phyloP scores from a whole-genome alignment of 148 eudicot species.

The Heliamphora exappendiculata region DNA sequence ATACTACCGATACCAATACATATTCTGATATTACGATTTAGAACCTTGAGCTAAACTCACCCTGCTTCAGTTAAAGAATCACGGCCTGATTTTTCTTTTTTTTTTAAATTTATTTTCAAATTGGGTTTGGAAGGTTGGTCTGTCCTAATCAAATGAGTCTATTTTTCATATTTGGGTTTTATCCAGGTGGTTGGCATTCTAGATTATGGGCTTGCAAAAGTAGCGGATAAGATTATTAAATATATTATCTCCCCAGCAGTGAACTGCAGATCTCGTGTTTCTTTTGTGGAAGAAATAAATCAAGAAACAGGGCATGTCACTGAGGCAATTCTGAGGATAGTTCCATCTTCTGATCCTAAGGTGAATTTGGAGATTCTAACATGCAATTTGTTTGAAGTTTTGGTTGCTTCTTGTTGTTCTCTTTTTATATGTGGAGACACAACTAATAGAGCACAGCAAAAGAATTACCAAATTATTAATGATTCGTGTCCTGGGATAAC shows the following conservation, averaged over 20 bases:
- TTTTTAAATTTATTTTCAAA: constrained; percentile 1
- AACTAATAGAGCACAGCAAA: background rate
- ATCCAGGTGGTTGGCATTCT: constrained; percentile 67
- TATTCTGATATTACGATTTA: too few species aligned
- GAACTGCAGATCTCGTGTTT: constrained; percentile 30
- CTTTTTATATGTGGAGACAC: background rate
- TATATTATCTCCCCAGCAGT: constrained; percentile 56
- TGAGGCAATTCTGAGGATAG: constrained; percentile 52
- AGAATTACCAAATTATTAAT: background rate
- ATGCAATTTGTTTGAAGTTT: background rate
- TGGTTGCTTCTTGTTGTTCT: background rate
- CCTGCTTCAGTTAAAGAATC: background rate
- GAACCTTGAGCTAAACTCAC: background rate
- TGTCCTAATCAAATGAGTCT: background rate
- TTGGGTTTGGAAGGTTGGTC: constrained; percentile 2
- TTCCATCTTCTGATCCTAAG: constrained; percentile 39
- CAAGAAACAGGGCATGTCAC: constrained; percentile 24
- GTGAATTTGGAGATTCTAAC: constrained; percentile 23
- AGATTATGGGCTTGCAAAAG: constrained; percentile 79
- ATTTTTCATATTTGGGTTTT: constrained; percentile 5
- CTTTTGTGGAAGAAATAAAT: constrained; percentile 41
- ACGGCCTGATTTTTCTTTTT: background rate
- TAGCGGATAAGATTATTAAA: constrained; percentile 76
- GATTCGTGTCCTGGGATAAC: background rate
- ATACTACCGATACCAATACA: too few species aligned